Percentiles rank a stretch among this genome's conserved stretches.
Conservation (phyloP, 1,284 basidiomycete genomes). For the Cerrena zonata region DNA sequence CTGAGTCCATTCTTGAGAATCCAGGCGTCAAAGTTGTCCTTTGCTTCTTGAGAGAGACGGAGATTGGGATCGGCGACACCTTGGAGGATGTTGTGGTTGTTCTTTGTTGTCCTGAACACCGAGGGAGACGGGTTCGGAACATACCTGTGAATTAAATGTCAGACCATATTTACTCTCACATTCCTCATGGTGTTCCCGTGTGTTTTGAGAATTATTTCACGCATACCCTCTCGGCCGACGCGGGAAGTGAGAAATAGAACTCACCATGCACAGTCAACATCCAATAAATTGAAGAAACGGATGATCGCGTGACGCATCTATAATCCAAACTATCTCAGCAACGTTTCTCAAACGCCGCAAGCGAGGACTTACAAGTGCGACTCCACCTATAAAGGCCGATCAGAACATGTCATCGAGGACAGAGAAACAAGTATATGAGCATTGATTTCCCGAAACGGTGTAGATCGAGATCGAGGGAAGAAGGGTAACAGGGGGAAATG, state of each 20-base stretch:
- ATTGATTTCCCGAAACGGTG: conserved; percentile 22
- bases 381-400: conserved; percentile 56
- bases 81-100: conserved; percentile 86
- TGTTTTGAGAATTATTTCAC: too few relatives aligned
- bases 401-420: conserved; percentile 10
- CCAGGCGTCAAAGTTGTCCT: conserved; percentile 81
- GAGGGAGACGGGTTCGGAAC: conserved; percentile 80
- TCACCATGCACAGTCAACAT: conserved; percentile 77
- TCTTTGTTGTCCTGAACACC: conserved; percentile 86
- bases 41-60: conserved; percentile 68
- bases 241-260: conserved; percentile 17
- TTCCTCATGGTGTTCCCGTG: neutral
- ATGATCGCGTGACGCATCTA: conserved; percentile 87
- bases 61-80: conserved; percentile 74
- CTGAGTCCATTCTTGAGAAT: conserved; percentile 76
- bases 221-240: too few relatives aligned
- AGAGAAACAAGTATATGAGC: conserved; percentile 12
- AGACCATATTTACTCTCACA: neutral
- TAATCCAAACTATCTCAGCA: conserved; percentile 10
- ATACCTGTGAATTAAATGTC: conserved; percentile 47
- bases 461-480: neutral
- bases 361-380: conserved; percentile 63
- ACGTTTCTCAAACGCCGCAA: conserved; percentile 6
- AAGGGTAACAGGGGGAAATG: neutral
- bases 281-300: conserved; percentile 71